Conservation (phyloP, 225 moss, liverwort and hornwort genomes). For the Marchantia paleacea region DNA sequence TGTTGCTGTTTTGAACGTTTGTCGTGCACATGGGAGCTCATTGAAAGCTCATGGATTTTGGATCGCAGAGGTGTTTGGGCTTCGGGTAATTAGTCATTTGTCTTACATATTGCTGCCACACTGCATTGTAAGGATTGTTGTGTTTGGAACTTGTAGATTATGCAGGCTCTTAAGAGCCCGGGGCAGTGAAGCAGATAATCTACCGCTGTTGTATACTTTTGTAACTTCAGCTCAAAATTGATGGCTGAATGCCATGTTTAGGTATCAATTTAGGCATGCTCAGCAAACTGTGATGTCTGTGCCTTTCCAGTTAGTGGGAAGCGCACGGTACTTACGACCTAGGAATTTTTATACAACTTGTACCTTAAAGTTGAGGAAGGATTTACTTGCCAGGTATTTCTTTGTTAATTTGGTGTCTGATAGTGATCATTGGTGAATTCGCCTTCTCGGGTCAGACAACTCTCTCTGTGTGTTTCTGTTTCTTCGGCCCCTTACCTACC, state of each 20-base stretch:
- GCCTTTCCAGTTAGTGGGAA: slow-evolving; percentile 2
- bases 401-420: not conserved
- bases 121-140: not conserved
- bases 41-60: not conserved
- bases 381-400: not conserved
- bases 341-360: not conserved
- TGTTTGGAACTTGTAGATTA: not conserved
- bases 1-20: not conserved
- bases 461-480: not conserved
- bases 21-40: not conserved
- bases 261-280: not conserved
- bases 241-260: not conserved
- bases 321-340: not conserved
- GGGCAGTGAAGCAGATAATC: not conserved
- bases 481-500: not conserved
- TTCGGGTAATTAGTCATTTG: not conserved
- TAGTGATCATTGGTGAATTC: not conserved
- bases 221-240: not conserved
- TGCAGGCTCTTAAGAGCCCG: not conserved
- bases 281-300: not conserved
- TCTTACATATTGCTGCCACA: not conserved
- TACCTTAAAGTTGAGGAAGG: not conserved
- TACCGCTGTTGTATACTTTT: not conserved
- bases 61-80: not conserved
- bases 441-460: not conserved